Percentiles rank a stretch among this genome's conserved stretches.
phyloP scores from a whole-genome alignment of 306 rosid genomes.

The Leucaena leucocephala region DNA sequence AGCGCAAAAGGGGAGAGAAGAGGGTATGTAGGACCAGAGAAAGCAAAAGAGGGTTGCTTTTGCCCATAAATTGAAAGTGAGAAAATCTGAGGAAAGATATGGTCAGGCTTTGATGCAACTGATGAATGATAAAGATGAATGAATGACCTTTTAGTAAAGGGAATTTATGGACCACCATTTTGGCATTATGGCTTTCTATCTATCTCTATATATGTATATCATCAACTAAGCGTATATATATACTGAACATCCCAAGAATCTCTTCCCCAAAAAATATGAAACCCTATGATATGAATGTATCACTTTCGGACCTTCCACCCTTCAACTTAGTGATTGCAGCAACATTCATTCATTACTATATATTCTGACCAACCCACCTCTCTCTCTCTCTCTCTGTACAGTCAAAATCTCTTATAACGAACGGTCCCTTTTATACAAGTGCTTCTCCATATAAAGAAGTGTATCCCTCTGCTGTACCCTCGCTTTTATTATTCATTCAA shows the following conservation, averaged over 20 bases:
- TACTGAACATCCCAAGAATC: constrained; percentile 43
- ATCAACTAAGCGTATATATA: neutral
- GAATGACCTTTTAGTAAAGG: constrained; percentile 55
- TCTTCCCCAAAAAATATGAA: constrained; percentile 58
- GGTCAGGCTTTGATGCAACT: constrained; percentile 33
- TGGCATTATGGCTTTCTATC: constrained; percentile 29
- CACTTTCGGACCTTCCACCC: constrained; percentile 51
- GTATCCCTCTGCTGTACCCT: neutral
- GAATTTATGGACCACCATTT: constrained; percentile 83
- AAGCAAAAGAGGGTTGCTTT: constrained; percentile 24
- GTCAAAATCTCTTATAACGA: constrained; percentile 13
- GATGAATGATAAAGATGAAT: neutral
- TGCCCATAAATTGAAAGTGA: constrained; percentile 37
- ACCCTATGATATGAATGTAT: neutral
- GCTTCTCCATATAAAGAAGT: neutral
- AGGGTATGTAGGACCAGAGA: neutral
- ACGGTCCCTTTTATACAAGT: neutral
- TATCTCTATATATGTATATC: no score
- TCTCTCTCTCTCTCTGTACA: neutral
- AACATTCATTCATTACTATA: constrained; percentile 30
- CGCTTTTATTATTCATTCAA: no score
- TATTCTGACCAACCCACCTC: constrained; percentile 30
- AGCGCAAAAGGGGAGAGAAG: neutral
- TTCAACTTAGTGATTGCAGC: constrained; percentile 24
- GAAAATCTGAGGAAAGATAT: constrained; percentile 58